phyloP scores from a whole-genome alignment of 371 early-diverging fungal species.

The Nematocida sp. region DNA sequence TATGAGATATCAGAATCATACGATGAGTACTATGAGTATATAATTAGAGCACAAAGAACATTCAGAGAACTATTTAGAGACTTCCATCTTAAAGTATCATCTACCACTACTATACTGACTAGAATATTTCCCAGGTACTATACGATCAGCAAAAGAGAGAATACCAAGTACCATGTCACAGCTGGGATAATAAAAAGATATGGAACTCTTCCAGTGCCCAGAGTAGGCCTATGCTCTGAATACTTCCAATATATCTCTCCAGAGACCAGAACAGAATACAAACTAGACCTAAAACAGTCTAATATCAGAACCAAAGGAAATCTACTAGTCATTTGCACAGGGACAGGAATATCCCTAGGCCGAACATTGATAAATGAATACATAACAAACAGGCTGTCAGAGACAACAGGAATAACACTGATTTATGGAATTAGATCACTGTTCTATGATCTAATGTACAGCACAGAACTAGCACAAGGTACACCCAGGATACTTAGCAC shows the following conservation, averaged over 20 bases:
- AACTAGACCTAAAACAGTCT: slow-evolving; percentile 49
- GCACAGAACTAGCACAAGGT: slow-evolving; percentile 8
- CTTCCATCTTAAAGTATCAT: slow-evolving; percentile 45
- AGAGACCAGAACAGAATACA: slow-evolving; percentile 1
- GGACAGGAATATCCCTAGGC: slow-evolving; percentile 61
- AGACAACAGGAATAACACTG: slow-evolving; percentile 7
- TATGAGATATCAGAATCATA: slow-evolving; percentile 56
- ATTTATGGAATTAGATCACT: slow-evolving; percentile 60
- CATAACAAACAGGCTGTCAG: slow-evolving; percentile 21
- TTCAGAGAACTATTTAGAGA: slow-evolving; percentile 48
- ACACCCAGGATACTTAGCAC: too few species aligned
- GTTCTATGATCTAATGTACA: slow-evolving; percentile 50
- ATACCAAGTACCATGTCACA: slow-evolving; percentile 47
- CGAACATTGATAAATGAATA: slow-evolving; percentile 48
- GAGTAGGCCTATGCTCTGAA: slow-evolving; percentile 60
- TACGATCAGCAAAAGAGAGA: slow-evolving; percentile 54
- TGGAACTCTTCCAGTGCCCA: slow-evolving; percentile 5
- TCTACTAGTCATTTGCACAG: slow-evolving; percentile 60
- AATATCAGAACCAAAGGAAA: slow-evolving; percentile 51
- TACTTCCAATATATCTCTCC: slow-evolving; percentile 43
- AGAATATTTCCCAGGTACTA: slow-evolving; percentile 58
- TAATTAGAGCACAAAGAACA: slow-evolving; percentile 47
- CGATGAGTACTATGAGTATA: slow-evolving; percentile 59
- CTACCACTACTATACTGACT: slow-evolving; percentile 18
- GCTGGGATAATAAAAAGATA: slow-evolving; percentile 42